Base-by-base conservation (phyloP, 2,329 filamentous ascomycete species). In the Phoma sp. region DNA sequence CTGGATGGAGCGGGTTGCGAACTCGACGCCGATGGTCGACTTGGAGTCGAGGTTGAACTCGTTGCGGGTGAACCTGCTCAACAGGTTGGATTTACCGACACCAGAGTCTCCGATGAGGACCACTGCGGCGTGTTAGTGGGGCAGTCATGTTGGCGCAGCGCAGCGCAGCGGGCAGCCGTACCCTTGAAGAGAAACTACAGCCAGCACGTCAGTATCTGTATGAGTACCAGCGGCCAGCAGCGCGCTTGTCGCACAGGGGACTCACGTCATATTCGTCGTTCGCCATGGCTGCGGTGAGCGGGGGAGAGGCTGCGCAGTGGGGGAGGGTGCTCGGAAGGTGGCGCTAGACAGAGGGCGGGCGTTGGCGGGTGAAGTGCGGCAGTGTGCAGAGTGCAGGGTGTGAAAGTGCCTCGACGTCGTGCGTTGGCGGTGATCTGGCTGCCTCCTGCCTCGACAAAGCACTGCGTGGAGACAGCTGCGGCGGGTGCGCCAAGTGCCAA, bases 191-290 rank as follows among this genome's bases (percentile, higher is more conserved):
- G 91, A 78, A 98, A 98, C 93, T 97, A 78, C 64, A 41, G 67
- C 62, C 40, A 45, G 27, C 30, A 18, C 25, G 71, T 70, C 59
- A 71, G 60, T 65, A 65, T 6, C 6, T 6, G 27, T 9, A 29
- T 6, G 27, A 18, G 18, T 18, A 18, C 9, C 52, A 14, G 57
- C 27, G 39, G 11, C 46, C 59, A 58, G 53, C 51, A 59, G 51
- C 54, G 60, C 60, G 58, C 52, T 40, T 49, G 58, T 59, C 52
- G 59, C 63, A 64, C 57, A 54, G 60, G 52, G 56, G 48, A 66
- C 92, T 84, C 83, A 98, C 93, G 89, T 99, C 95, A 83, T 99
- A 99, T 84, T 99, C 95, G 86, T 99, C 95, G 88, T 98, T 99
- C 75, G 93, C 95, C 95, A 98, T 99, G 51, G 70, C 69, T 72